phyloP scores from a whole-genome alignment of 2,329 filamentous ascomycete genomes.

The Colletotrichum eremochloae region DNA sequence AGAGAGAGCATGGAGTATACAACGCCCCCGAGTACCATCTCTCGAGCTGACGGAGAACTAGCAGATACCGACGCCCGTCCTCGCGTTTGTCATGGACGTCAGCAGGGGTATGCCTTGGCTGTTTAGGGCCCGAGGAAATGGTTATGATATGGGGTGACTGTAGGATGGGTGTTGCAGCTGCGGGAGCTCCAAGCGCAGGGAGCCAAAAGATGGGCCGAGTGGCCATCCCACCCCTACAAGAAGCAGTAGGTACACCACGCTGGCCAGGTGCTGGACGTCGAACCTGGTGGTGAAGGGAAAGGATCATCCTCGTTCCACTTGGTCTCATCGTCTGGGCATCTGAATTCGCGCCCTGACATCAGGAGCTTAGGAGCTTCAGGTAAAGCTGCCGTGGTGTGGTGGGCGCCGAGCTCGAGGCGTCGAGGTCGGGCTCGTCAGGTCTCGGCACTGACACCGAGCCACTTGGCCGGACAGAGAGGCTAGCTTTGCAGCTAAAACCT shows the following conservation, averaged over 20 bases:
- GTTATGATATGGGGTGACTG: conserved; percentile 39
- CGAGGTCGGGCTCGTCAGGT: conserved; percentile 31
- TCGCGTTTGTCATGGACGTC: conserved; percentile 24
- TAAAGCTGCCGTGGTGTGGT: conserved; percentile 24
- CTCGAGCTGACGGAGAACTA: conserved; percentile 32
- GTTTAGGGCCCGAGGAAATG: conserved; percentile 37
- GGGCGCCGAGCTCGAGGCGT: conserved; percentile 26
- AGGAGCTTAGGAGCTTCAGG: conserved; percentile 32
- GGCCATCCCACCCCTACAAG: conserved; percentile 14
- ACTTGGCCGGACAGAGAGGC: conserved; percentile 21
- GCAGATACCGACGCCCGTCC: conserved; percentile 38
- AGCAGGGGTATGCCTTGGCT: conserved; percentile 38
- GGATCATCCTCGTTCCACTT: conserved; percentile 32
- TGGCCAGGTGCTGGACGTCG: conserved; percentile 9
- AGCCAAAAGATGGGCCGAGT: conserved; percentile 35
- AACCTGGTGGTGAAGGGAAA: not conserved
- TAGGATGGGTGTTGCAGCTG: conserved; percentile 34
- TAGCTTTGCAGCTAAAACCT: conserved; percentile 40
- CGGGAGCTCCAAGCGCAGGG: conserved; percentile 37
- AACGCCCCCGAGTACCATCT: conserved; percentile 25
- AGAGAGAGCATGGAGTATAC: not conserved
- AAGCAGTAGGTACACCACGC: conserved; percentile 2
- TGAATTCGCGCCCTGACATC: conserved; percentile 33
- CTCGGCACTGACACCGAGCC: conserved; percentile 39
- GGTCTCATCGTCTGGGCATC: conserved; percentile 24